These are phyloP conservation scores for Hymenoscyphus scutula DNA, from an alignment of 2,329 filamentous ascomycete species.

Conservation along the genomic window DNA sequence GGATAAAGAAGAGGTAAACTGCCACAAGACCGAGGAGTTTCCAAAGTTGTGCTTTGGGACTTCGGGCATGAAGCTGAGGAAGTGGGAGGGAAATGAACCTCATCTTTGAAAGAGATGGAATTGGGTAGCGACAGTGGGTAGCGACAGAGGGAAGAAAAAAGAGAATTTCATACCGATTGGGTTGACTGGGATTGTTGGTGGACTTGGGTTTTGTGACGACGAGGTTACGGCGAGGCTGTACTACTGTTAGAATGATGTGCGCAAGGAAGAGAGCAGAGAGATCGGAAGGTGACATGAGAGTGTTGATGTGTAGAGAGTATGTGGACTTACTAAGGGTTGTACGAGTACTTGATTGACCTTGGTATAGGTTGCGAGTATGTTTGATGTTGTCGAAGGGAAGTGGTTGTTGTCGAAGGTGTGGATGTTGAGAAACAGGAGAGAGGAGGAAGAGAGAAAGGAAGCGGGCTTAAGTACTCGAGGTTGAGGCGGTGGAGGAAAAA, in stretches of 20 bases:
- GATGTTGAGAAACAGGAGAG: background rate
- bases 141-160: background rate
- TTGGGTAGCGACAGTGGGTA: background rate
- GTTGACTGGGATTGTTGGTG: background rate
- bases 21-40: conserved; percentile 1
- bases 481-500: background rate
- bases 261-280: background rate
- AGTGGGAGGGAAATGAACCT: background rate
- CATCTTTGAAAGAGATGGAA: background rate
- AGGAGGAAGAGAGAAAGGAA: no score
- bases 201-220: background rate
- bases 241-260: background rate
- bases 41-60: background rate
- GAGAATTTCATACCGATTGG: background rate
- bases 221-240: background rate
- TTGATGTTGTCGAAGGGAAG: background rate
- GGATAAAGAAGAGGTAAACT: background rate
- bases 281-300: background rate
- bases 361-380: background rate
- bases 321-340: no score
- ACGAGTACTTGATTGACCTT: no score
- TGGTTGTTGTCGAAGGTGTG: background rate
- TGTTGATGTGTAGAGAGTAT: background rate
- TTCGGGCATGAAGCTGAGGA: background rate
- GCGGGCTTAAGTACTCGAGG: conserved; percentile 4